These are phyloP conservation scores for Stephania cephalantha DNA, from an alignment of 164 flowering plant species.

Conservation along the genomic window DNA sequence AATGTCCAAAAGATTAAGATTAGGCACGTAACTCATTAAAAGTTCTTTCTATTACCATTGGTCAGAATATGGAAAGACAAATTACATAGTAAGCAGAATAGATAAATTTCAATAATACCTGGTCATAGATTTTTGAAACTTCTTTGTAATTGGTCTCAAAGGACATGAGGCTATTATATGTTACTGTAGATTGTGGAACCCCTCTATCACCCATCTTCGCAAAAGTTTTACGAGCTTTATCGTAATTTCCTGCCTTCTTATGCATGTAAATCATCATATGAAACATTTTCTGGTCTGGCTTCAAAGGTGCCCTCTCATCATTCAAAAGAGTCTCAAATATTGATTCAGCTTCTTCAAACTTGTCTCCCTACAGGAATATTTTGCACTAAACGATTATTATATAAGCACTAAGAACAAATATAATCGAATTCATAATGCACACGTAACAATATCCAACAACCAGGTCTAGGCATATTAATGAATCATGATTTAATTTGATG, in stretches of 20 bases:
- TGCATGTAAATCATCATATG: constrained; percentile 98
- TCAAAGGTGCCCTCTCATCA: constrained; percentile 52
- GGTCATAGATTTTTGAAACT: constrained; percentile 79
- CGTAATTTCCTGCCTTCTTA: constrained; percentile 72
- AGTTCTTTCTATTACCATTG: not conserved
- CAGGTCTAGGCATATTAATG: not conserved
- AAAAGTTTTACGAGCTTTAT: constrained; percentile 73
- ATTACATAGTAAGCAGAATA: not conserved
- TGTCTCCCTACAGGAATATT: constrained; percentile 52
- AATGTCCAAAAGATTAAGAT: not conserved
- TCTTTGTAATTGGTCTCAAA: constrained; percentile 90
- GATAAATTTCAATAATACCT: constrained; percentile 38
- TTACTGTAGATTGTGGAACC: constrained; percentile 65
- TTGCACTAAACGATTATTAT: not conserved
- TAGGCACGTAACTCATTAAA: not conserved
- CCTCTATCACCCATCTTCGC: constrained; percentile 73
- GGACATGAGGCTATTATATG: constrained; percentile 94
- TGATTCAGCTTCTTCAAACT: constrained; percentile 84
- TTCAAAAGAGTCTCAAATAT: constrained; percentile 59
- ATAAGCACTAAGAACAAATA: constrained; percentile 4
- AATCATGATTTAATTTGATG: not conserved
- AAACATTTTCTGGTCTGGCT: constrained; percentile 95
- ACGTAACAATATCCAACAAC: not conserved
- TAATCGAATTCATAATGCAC: not conserved
- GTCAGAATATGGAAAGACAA: not conserved